phyloP scores from a whole-genome alignment of 805 yeast species.

The Maudiozyma saulgeensis region DNA sequence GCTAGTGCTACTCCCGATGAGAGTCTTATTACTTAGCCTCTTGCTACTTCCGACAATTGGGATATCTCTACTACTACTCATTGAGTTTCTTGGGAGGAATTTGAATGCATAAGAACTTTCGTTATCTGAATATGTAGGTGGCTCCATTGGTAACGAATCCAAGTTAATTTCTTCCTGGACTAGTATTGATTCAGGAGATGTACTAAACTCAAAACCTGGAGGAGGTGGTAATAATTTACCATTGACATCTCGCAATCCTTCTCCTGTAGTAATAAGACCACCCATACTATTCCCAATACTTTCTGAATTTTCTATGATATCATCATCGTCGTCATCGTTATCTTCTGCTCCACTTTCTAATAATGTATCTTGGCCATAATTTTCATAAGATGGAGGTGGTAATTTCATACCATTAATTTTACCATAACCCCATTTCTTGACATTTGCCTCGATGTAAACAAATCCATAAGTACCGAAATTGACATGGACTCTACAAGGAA shows the following conservation, averaged over 20 bases:
- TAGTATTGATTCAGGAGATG: conserved; percentile 12
- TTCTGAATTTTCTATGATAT: conserved; percentile 19
- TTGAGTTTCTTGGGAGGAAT: not conserved
- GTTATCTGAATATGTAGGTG: conserved; percentile 31
- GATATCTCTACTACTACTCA: not conserved
- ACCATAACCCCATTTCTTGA: conserved; percentile 94
- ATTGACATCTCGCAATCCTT: conserved; percentile 13
- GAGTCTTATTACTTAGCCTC: not conserved
- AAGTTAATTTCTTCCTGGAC: conserved; percentile 27
- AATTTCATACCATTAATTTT: conserved; percentile 78
- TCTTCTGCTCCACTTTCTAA: conserved; percentile 54
- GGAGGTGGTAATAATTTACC: conserved; percentile 30
- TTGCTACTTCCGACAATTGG: conserved; percentile 4
- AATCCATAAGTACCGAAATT: conserved; percentile 85
- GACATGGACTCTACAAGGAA: conserved; percentile 74
- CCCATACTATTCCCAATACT: conserved; percentile 2
- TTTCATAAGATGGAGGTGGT: conserved; percentile 89
- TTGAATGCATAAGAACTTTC: conserved; percentile 1
- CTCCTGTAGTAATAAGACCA: conserved; percentile 9
- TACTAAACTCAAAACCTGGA: conserved; percentile 30
- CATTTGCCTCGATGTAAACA: conserved; percentile 86
- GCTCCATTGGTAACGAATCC: conserved; percentile 29
- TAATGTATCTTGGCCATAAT: conserved; percentile 66
- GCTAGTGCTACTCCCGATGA: not conserved
- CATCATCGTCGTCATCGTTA: conserved; percentile 31